Conservation (phyloP, 139 green algal genomes). For the Chlorella ohadii region DNA sequence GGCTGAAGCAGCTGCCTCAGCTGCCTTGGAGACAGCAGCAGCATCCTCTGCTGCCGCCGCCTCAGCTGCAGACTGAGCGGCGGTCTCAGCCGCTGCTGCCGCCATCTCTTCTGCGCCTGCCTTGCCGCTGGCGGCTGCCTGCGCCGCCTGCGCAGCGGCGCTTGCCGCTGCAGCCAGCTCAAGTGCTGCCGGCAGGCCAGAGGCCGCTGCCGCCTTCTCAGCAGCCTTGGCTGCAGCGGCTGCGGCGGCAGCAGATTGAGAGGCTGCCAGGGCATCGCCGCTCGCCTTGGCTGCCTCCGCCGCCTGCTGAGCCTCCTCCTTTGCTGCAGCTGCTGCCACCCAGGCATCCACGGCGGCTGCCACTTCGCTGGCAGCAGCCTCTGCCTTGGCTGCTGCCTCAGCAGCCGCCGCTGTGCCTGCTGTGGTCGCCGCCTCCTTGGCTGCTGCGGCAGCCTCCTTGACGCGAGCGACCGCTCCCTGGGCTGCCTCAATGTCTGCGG, state of each 20-base stretch:
- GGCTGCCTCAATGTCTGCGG: neutral
- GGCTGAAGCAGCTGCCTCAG: no score
- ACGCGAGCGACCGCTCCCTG: neutral
- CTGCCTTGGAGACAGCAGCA: neutral
- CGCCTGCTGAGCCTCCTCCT: neutral
- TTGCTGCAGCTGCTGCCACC: neutral
- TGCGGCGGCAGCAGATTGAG: neutral
- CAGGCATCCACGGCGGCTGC: neutral
- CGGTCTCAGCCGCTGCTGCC: no score
- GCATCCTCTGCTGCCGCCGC: no score
- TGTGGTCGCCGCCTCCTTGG: neutral
- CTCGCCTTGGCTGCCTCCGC: constrained; percentile 6
- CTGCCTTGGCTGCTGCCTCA: neutral
- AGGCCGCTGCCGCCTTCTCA: neutral
- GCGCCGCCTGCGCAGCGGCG: neutral
- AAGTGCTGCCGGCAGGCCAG: neutral
- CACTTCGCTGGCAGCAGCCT: neutral
- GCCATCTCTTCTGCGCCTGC: no score
- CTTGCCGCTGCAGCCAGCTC: neutral
- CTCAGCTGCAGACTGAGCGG: no score
- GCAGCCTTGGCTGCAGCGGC: neutral
- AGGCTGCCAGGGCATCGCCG: constrained; percentile 10
- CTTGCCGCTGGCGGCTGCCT: no score
- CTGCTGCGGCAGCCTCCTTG: neutral
- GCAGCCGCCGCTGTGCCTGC: neutral